A percentile compares a stretch with the other conserved stretches of the same genome.
phyloP scores from a whole-genome alignment of 1,139 yeast genomes.

The Saccharomycopsis hybrid region DNA sequence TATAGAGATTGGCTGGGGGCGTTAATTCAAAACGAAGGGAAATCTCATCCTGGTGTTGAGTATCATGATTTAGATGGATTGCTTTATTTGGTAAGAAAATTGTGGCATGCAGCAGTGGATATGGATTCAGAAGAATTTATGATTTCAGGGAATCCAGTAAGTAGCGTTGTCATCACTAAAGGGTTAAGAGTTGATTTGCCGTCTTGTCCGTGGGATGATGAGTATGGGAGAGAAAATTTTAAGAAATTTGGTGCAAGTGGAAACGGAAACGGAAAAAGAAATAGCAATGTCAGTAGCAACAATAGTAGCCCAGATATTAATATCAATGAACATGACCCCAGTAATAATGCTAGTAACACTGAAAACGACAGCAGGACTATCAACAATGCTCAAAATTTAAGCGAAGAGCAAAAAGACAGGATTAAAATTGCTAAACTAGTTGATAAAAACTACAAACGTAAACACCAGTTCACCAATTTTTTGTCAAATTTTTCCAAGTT shows the following conservation, averaged over 20 bases:
- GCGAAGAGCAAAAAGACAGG: neutral
- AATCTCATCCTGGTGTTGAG: conserved; percentile 12
- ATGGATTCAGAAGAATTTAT: conserved; percentile 3
- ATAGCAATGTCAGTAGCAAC: too few relatives aligned
- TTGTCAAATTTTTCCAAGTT: neutral
- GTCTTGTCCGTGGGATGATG: neutral
- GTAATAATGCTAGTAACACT: neutral
- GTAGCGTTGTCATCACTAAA: neutral
- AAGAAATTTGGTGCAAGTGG: too few relatives aligned
- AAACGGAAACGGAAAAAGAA: too few relatives aligned
- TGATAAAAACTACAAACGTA: neutral
- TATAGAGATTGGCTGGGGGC: conserved; percentile 7
- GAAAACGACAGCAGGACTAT: too few relatives aligned
- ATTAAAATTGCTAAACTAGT: neutral
- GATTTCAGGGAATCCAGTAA: conserved; percentile 4
- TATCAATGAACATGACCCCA: neutral
- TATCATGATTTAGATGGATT: conserved; percentile 2
- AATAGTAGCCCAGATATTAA: too few relatives aligned
- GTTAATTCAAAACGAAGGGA: neutral
- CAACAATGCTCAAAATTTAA: neutral
- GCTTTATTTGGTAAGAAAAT: conserved; percentile 4
- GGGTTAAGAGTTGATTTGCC: neutral
- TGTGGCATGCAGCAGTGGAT: conserved; percentile 3
- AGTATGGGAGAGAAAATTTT: too few relatives aligned
- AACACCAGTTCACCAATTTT: neutral